phyloP scores from a whole-genome alignment of 345 rosid genomes.

The Lepidium sativum region DNA sequence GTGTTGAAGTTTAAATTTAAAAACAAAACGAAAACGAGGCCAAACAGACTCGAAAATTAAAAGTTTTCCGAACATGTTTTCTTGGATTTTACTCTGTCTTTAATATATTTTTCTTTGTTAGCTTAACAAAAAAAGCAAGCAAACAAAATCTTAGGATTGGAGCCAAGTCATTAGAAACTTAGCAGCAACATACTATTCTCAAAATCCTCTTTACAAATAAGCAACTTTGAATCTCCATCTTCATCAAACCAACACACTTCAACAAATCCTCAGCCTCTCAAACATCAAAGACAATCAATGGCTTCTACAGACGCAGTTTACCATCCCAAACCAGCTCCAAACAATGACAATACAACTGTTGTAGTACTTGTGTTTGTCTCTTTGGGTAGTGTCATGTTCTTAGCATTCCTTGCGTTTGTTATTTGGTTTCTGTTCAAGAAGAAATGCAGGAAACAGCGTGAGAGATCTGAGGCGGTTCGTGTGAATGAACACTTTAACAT shows the following conservation, averaged over 20 bases:
- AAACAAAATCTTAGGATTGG: constrained; percentile 52
- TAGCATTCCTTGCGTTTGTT: constrained; percentile 39
- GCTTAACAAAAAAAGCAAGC: constrained; percentile 20
- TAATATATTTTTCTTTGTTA: not conserved
- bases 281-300: constrained; percentile 30
- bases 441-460: constrained; percentile 31
- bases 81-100: constrained; percentile 17
- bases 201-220: constrained; percentile 39
- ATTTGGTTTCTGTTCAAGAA: constrained; percentile 41
- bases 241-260: constrained; percentile 4
- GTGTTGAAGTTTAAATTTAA: too few species aligned
- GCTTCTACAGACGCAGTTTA: constrained; percentile 28
- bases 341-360: constrained; percentile 31
- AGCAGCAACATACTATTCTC: constrained; percentile 17
- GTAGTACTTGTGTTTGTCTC: constrained; percentile 51
- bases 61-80: too few species aligned
- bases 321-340: constrained; percentile 37
- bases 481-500: constrained; percentile 50
- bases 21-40: too few species aligned
- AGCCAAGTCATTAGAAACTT: constrained; percentile 46
- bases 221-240: constrained; percentile 12
- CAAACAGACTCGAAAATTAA: too few species aligned
- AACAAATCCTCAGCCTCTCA: constrained; percentile 1
- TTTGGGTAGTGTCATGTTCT: constrained; percentile 44
- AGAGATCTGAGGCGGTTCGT: constrained; percentile 28